Evolutionary conservation across 129 eudicot species (phyloP), one percentile per base, ranked within the genome.

Genomic region (Escallonia herrerae): DNA sequence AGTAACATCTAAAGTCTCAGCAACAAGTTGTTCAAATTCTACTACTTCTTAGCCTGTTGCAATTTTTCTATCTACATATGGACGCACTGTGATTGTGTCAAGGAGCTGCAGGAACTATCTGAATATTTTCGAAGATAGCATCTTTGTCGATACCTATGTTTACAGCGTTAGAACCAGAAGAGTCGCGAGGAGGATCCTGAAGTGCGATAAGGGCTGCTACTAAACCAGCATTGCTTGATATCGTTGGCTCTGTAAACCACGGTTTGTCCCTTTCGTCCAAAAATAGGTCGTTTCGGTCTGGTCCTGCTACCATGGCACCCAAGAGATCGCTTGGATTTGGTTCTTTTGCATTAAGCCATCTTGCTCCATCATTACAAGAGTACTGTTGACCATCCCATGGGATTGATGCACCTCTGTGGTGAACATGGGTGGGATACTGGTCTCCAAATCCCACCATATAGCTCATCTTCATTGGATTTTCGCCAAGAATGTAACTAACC

Each of bases 251-350:
- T 2, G 93, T 82, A 75, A 76, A 86, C 85, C 76, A 70, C 1
- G 81, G 82, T 39, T 86, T 79, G 60, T 62, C 68, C 68, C 93
- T 79, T 9, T 86, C 73, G 37, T 86, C 93, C 50, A 79, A 55
- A 61, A 86, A 86, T 40, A 69, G 43, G 63, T 86, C 93, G 49
- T 80, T 71, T 66, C 12, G 69, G 65, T 82, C 86, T 2, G 88
- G 88, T 45, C 93, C 88, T 44, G 77, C 75, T 2, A 86, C 88
- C 93, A 86, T 74, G 14, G 88, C 93, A 74, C 88, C 93, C 33
- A 67, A 10, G 64, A 82, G 74, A 15, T 40, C 63, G 56, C 73
- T 82, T 6, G 86, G 93, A 62, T 86, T 82, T 39, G 80, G 60
- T 10, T 72, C 64, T 43, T 71, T 69, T 7, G 80, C 62, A 9